Conservation (phyloP, 257 asterid species). For the Craterostigma plantagineum region DNA sequence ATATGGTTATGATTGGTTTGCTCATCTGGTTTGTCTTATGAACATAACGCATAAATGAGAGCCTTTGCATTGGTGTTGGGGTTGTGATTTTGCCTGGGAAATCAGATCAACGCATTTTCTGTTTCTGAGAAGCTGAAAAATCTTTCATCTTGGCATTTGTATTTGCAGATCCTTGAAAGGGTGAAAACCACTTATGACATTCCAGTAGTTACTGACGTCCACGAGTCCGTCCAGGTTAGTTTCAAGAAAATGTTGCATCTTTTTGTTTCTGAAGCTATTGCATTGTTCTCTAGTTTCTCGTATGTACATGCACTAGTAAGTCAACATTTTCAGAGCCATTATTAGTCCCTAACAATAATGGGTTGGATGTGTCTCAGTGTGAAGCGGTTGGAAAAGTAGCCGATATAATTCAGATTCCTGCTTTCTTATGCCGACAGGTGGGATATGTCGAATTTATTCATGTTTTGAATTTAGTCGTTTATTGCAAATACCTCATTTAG, state of each 20-base stretch:
- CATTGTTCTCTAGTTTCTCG: no score
- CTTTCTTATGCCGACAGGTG: slow-evolving; percentile 95
- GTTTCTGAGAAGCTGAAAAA: background rate
- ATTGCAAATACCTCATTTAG: slow-evolving; percentile 1
- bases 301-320: no score
- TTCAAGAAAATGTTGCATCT: background rate
- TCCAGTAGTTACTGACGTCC: slow-evolving; percentile 73
- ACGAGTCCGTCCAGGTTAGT: slow-evolving; percentile 52
- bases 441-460: slow-evolving; percentile 1
- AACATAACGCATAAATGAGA: background rate
- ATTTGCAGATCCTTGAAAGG: slow-evolving; percentile 67
- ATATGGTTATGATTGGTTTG: no score
- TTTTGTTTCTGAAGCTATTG: no score
- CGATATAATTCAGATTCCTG: slow-evolving; percentile 95
- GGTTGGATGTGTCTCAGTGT: slow-evolving; percentile 39
- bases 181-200: slow-evolving; percentile 58
- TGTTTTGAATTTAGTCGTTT: background rate
- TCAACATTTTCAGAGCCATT: no score
- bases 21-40: no score
- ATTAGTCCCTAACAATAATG: background rate
- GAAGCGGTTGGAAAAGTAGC: slow-evolving; percentile 96
- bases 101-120: background rate
- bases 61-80: no score
- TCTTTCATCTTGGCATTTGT: background rate
- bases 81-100: background rate